A percentile compares a stretch with the other conserved stretches of the same genome.
Conservation (phyloP, 305 asterid species). For the Ilex paraguariensis region DNA sequence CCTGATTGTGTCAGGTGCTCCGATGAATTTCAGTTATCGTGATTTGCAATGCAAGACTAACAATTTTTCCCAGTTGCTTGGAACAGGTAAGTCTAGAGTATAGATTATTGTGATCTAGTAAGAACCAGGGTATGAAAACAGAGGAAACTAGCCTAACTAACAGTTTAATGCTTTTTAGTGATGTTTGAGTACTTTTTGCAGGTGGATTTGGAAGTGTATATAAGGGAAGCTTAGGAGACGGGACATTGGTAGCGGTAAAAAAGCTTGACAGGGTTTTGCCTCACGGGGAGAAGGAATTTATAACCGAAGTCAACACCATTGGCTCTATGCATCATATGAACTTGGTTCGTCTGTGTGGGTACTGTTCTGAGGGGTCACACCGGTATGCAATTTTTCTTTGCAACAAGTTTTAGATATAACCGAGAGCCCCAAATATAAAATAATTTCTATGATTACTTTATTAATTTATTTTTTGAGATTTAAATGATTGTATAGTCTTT, state of each 20-base stretch:
- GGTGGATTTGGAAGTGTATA: conserved; percentile 90
- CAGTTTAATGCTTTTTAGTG: no score
- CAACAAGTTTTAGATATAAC: background rate
- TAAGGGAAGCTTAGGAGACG: conserved; percentile 69
- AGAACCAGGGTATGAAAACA: no score
- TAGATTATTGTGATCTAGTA: no score
- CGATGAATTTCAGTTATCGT: conserved; percentile 58
- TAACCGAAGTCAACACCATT: conserved; percentile 81
- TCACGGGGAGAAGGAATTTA: conserved; percentile 77
- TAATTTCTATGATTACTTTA: no score
- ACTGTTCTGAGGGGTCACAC: conserved; percentile 67
- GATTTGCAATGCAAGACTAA: conserved; percentile 57
- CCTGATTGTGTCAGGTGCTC: conserved; percentile 63
- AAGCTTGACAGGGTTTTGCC: conserved; percentile 78
- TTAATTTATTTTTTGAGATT: background rate
- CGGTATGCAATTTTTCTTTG: conserved; percentile 27
- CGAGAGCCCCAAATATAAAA: no score
- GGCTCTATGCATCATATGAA: conserved; percentile 94
- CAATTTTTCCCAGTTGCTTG: conserved; percentile 59
- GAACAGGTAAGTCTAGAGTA: conserved; percentile 50
- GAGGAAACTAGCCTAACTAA: no score
- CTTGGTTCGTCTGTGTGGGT: conserved; percentile 75
- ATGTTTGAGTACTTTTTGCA: conserved; percentile 17
- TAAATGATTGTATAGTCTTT: no score
- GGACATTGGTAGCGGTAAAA: conserved; percentile 74